phyloP scores from a whole-genome alignment of 768 basidiomycete species.

The Coprinopsis marcescibilis region DNA sequence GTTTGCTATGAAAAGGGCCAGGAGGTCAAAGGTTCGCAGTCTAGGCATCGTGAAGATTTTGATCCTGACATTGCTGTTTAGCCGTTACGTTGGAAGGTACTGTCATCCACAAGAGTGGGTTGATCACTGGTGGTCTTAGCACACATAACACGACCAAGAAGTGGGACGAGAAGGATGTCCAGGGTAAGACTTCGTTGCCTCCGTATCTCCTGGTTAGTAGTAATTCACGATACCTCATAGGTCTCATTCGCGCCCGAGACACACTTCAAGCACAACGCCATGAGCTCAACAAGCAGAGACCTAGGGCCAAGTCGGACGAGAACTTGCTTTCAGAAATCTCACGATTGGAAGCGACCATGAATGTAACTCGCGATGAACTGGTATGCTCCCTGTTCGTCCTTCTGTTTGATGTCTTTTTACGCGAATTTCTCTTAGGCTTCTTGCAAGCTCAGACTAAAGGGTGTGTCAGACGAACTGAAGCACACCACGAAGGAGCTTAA shows the following conservation, averaged over 20 bases:
- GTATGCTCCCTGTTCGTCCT: conserved; percentile 34
- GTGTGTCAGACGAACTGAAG: conserved; percentile 80
- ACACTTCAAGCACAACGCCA: conserved; percentile 66
- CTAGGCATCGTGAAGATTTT: neutral
- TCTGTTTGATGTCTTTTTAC: neutral
- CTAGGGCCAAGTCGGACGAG: conserved; percentile 81
- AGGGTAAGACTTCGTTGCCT: conserved; percentile 43
- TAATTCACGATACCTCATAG: conserved; percentile 19
- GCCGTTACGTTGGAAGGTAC: conserved; percentile 97
- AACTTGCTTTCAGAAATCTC: conserved; percentile 68
- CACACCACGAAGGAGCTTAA: conserved; percentile 70
- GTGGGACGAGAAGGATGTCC: conserved; percentile 93
- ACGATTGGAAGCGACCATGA: conserved; percentile 71
- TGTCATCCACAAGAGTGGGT: conserved; percentile 93
- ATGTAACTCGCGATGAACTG: conserved; percentile 76
- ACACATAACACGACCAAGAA: conserved; percentile 72
- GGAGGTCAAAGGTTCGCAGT: conserved; percentile 84
- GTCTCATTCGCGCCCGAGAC: conserved; percentile 56
- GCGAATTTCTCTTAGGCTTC: conserved; percentile 54
- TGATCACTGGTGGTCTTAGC: conserved; percentile 93
- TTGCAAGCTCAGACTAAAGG: conserved; percentile 66
- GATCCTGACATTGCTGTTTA: conserved; percentile 21
- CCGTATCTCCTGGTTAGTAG: neutral
- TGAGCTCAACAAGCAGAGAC: conserved; percentile 81
- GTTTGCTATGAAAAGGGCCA: conserved; percentile 93